Evolutionary conservation across 495 filamentous ascomycete species (phyloP).

Genomic region (Lichenothelia convexa): DNA sequence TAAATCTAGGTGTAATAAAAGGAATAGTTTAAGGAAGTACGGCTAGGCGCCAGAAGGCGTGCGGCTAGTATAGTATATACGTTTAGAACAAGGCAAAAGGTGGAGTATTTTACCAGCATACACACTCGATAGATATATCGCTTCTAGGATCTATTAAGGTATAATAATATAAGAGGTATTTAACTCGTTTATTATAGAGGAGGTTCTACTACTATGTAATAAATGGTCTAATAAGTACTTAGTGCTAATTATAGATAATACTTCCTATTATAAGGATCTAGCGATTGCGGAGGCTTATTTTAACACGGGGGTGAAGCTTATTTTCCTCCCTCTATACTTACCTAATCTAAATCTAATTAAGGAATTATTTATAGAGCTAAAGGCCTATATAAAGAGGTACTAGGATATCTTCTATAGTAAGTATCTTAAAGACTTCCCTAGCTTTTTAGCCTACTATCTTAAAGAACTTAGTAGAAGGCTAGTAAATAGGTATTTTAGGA

Average conservation of each 20-base stretch:
- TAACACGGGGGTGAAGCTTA: background rate
- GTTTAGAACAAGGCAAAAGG: background rate
- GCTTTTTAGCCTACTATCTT: no score
- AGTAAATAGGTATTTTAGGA: no score
- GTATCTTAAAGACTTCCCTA: background rate
- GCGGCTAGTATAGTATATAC: background rate
- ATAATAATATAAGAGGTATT: background rate
- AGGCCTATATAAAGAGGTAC: background rate
- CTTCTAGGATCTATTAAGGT: background rate
- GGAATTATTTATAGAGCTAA: background rate
- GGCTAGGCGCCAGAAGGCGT: background rate
- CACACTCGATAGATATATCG: background rate
- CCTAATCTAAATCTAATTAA: background rate
- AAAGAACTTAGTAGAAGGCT: no score
- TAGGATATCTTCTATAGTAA: background rate
- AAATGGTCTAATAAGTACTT: background rate
- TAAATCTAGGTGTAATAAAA: background rate
- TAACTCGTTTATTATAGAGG: background rate
- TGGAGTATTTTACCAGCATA: background rate
- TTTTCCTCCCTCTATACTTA: background rate
- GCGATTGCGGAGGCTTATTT: background rate
- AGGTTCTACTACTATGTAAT: background rate
- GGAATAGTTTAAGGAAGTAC: background rate
- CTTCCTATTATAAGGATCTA: background rate
- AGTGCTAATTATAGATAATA: constrained; percentile 1